Percentiles rank a stretch among this genome's conserved stretches.
Evolutionary conservation across 2,329 filamentous ascomycete genomes (phyloP).

Genomic region (Cercospora berteroae): DNA sequence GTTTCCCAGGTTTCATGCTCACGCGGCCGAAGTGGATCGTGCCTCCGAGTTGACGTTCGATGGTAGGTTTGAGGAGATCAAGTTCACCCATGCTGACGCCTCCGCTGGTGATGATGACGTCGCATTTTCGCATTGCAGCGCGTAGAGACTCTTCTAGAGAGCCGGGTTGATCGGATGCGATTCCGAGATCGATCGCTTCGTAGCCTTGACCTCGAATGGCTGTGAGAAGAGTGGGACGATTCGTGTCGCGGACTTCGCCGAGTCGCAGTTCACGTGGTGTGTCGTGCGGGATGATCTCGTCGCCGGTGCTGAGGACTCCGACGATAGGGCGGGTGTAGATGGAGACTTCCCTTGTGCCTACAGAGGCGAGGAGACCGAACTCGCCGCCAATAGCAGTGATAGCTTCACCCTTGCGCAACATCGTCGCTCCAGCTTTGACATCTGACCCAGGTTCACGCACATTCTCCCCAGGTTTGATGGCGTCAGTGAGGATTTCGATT

Average conservation of each 20-base stretch:
- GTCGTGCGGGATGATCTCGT: constrained; percentile 82
- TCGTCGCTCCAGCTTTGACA: constrained; percentile 64
- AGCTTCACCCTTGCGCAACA: constrained; percentile 75
- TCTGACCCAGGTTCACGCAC: constrained; percentile 90
- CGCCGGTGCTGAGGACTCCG: constrained; percentile 87
- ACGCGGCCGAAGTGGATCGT: constrained; percentile 96
- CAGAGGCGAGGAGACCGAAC: constrained; percentile 82
- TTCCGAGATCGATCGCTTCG: constrained; percentile 78
- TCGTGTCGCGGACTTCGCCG: constrained; percentile 91
- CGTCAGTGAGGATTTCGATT: constrained; percentile 78
- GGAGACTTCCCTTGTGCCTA: constrained; percentile 68
- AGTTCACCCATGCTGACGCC: constrained; percentile 98
- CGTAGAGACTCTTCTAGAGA: constrained; percentile 76
- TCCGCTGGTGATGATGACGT: constrained; percentile 86
- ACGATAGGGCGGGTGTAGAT: constrained; percentile 75
- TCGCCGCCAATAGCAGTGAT: constrained; percentile 87
- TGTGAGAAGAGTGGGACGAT: constrained; percentile 81
- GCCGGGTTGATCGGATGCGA: constrained; percentile 70
- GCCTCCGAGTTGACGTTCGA: constrained; percentile 84
- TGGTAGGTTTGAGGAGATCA: constrained; percentile 92
- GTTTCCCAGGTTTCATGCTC: constrained; percentile 96
- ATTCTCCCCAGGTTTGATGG: constrained; percentile 76
- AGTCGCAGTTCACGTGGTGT: constrained; percentile 59
- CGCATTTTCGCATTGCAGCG: constrained; percentile 68
- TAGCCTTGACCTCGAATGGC: constrained; percentile 74